These are phyloP conservation scores for Daldinia eschscholtzii DNA, from an alignment of 2,329 filamentous ascomycete species.

Conservation along the genomic window DNA sequence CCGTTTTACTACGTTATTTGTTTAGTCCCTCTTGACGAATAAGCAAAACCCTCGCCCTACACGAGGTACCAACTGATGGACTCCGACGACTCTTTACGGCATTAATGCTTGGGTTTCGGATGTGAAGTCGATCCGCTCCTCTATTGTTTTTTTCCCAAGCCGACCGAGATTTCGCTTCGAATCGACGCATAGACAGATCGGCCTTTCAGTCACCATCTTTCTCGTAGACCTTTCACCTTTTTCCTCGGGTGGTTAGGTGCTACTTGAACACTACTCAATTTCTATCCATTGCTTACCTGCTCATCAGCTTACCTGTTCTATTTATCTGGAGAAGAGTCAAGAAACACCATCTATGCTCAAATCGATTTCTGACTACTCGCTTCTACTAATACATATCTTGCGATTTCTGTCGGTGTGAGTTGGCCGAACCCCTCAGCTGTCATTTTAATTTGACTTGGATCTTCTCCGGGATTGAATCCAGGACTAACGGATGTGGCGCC, in stretches of 20 bases:
- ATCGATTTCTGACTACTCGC: slow-evolving; percentile 18
- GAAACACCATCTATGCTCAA: slow-evolving; percentile 22
- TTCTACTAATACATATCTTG: slow-evolving; percentile 7
- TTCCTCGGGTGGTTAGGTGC: not conserved
- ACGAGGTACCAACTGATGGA: slow-evolving; percentile 8
- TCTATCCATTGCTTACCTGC: not conserved
- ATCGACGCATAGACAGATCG: slow-evolving; percentile 16
- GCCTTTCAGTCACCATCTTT: slow-evolving; percentile 1
- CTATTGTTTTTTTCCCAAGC: slow-evolving; percentile 33
- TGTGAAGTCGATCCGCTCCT: slow-evolving; percentile 43
- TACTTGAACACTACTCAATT: not conserved
- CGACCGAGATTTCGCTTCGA: slow-evolving; percentile 32
- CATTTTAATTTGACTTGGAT: slow-evolving; percentile 22
- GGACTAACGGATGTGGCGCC: slow-evolving; percentile 40
- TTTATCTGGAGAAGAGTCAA: not conserved
- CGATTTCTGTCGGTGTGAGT: slow-evolving; percentile 33
- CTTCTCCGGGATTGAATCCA: slow-evolving; percentile 32
- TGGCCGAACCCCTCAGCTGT: slow-evolving; percentile 24
- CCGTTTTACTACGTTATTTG: slow-evolving; percentile 22
- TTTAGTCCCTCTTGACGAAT: slow-evolving; percentile 9
- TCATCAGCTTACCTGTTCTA: not conserved
- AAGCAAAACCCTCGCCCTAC: not conserved
- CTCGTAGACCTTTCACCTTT: not conserved
- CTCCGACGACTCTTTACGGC: slow-evolving; percentile 28
- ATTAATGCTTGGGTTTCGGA: slow-evolving; percentile 46